Evolutionary conservation across 768 basidiomycete genomes (phyloP), one percentile per base, ranked within the genome.

Genomic region (Boletus fagicola): DNA sequence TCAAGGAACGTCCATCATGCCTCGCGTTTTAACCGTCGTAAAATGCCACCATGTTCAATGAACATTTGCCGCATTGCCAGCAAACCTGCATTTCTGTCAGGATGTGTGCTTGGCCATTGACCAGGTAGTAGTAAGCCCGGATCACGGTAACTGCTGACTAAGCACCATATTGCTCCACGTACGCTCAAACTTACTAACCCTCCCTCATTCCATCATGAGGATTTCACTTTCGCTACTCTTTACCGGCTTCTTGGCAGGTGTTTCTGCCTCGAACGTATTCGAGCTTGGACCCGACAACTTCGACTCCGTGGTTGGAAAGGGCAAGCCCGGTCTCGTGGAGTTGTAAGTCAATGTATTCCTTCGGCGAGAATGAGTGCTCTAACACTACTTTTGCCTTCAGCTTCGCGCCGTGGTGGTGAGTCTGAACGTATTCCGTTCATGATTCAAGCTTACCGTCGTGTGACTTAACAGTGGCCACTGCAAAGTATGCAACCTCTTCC

Each of bases 381-480:
- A 58, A 60, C 54, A 20, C 36, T 44, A 36, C 55, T 16, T 36
- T 31, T 47, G 0, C 35, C 53, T 48, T 12, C 43, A 94, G 91
- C 73, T 93, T 87, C 63, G 92, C 92, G 18, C 88, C 92, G 10
- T 94, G 92, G 92, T 93, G 92, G 88, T 89, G 78, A 60, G 84
- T 73, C 5, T 35, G 66, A 38, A 57, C 47, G 28, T 4, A 38
- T 12, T 50, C 9, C 1, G 2, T 51, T 20, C 11, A 2, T 24
- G 6, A 11, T n/a, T 31, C 40, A 2, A 47, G 26, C 47, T 58
- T 20, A 57, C 43, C 22, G 40, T 57, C 47, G 42, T 20, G 49
- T 33, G 35, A 33, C 26, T 15, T 35, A 10, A 30, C 62, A 91
- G 89, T 67, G 92, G 90, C 53, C 92, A 93, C 70, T 94, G 92